Evolutionary conservation across 2,329 filamentous ascomycete genomes (phyloP).

Genomic region (Macrophomina phaseolina): DNA sequence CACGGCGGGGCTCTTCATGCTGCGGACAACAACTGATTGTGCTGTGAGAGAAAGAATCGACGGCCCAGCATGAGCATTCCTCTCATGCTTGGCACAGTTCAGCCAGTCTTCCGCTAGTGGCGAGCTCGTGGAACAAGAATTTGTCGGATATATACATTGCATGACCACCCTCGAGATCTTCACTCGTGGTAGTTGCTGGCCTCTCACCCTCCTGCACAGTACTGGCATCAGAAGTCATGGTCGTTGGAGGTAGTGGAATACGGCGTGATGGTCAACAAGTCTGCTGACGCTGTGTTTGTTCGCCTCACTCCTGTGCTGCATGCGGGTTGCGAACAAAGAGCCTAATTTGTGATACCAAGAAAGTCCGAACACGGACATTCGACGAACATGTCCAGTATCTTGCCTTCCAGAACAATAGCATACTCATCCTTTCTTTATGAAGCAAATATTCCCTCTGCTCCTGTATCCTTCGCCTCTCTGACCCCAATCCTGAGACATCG

Average conservation of each 20-base stretch:
- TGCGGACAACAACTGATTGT: neutral
- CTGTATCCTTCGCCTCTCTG: no score
- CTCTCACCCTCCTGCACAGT: no score
- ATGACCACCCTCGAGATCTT: neutral
- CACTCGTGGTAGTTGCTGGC: neutral
- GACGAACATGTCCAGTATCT: neutral
- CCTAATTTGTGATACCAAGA: neutral
- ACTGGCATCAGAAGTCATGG: no score
- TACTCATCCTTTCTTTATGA: conserved; percentile 1
- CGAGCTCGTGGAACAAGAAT: neutral
- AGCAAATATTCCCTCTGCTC: neutral
- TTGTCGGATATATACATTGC: no score
- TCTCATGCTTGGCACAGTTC: neutral
- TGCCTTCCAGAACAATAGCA: neutral
- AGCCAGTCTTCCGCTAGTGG: neutral
- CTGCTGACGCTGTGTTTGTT: neutral
- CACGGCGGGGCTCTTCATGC: neutral
- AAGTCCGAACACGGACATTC: conserved; percentile 3
- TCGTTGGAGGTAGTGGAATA: no score
- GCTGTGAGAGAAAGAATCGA: neutral
- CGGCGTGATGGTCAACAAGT: no score
- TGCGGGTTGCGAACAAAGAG: conserved; percentile 16
- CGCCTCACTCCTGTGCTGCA: conserved; percentile 8
- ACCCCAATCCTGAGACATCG: no score
- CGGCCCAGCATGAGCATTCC: neutral